Evolutionary conservation across 2,329 filamentous ascomycete genomes (phyloP).

Genomic region (Chrysoporthe puriensis): DNA sequence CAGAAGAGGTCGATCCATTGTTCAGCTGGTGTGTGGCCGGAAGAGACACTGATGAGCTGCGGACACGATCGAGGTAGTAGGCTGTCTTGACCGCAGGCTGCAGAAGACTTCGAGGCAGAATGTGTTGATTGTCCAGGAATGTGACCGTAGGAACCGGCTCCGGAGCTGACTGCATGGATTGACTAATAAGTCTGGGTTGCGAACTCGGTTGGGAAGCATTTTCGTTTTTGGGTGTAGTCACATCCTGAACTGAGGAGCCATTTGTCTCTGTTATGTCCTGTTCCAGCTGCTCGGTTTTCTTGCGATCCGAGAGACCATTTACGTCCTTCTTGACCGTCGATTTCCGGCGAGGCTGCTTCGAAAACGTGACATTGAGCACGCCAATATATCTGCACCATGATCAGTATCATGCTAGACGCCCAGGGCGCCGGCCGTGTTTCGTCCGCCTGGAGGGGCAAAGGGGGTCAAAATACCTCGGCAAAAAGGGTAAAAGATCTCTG

Average conservation of each 20-base stretch:
- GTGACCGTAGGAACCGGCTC: slow-evolving; percentile 85
- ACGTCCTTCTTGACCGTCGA: slow-evolving; percentile 58
- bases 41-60: slow-evolving; percentile 42
- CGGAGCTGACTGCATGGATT: slow-evolving; percentile 70
- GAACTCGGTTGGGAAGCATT: slow-evolving; percentile 32
- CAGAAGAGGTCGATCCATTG: slow-evolving; percentile 20
- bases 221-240: slow-evolving; percentile 29
- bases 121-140: slow-evolving; percentile 91
- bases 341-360: slow-evolving; percentile 74
- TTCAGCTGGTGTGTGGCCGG: slow-evolving; percentile 31
- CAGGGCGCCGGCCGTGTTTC: neutral
- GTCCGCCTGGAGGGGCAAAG: slow-evolving; percentile 34
- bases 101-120: slow-evolving; percentile 84
- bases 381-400: slow-evolving; percentile 78
- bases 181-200: slow-evolving; percentile 60
- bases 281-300: slow-evolving; percentile 39
- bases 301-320: slow-evolving; percentile 40
- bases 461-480: slow-evolving; percentile 68
- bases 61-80: slow-evolving; percentile 38
- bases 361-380: slow-evolving; percentile 93
- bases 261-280: slow-evolving; percentile 30
- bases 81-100: slow-evolving; percentile 52
- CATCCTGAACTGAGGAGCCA: slow-evolving; percentile 30
- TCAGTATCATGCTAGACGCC: slow-evolving; percentile 31
- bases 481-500: slow-evolving; percentile 84